Evolutionary conservation across 306 rosid genomes (phyloP), one percentile per base, ranked within the genome.

Genomic region (Citrullus mucosospermus): DNA sequence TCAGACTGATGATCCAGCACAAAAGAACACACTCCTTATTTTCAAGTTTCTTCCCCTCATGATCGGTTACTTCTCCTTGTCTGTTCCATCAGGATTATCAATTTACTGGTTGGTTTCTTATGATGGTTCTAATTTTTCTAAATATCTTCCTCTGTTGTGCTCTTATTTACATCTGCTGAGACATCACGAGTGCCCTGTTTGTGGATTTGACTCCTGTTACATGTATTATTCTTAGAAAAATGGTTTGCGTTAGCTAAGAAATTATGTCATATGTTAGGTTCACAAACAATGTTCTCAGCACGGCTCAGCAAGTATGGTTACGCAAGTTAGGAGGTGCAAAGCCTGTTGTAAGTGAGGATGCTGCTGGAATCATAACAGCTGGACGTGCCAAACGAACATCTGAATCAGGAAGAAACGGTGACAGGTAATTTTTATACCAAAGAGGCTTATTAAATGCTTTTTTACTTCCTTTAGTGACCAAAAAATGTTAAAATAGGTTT

Each of bases 21-120:
- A 96, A 83, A 96, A 96, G 87, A 96, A 88, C 83, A 81, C 92
- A 60, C 98, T 92, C 80, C 92, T 96, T 79, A 80, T 89, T 83
- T 87, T 96, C 85, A 96, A 96, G 96, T 96, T 96, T 90, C 98
- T 96, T 72, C 99, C 99, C 0, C 93, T 96, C 87, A 92, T 96
- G 99, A 96, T 96, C 53, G 99, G 99, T 82, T 96, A 96, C 86
- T 96, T 96, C 93, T 88, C 98, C 56, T 84, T 96, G 78, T 96
- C 99, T 70, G 99, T 96, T 79, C 99, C 99, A 22, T 96, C 99
- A 6, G 99, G 99, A 78, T 85, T 96, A 82, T 88, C 98, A 82
- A 96, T 96, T 88, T 96, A 96, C 90, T 96, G 99, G 98, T 95
- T 86, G 85, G 99, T 91, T 83, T 82, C 83, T 82, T 76, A 38